Evolutionary conservation across 2,329 filamentous ascomycete species (phyloP), one percentile per base, ranked within the genome.

Genomic region (Epichloe typhina): DNA sequence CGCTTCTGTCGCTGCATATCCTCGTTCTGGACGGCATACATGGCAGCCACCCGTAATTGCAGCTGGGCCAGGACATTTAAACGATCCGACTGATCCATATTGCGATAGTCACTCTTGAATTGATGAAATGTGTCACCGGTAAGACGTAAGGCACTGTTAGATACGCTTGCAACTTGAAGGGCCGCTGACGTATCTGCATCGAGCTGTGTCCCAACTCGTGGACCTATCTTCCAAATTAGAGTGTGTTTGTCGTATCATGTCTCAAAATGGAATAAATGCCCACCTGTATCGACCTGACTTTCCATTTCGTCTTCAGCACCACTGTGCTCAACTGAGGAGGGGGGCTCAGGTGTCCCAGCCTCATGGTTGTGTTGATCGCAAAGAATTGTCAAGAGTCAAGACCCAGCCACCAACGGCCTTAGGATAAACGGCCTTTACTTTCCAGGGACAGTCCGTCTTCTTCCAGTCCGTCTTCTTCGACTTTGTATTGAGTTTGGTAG

Each of bases 391-490:
- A 72, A 54, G n/a, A 71, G 69, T 72, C 55, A 72, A 54, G n/a
- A 71, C 65, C 69, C 69, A 72, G 38, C 68, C 69, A 4, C 69
- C 68, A 51, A 69, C 62, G 11, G 65, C 63, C 59, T 71, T 72
- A 8, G 69, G 66, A 48, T 71, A 63, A 7, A 72, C 69, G 1
- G 69, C 69, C 53, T 72, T 72, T 33, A 69, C 69, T 53, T 70
- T 70, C 69, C 69, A 72, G 4, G 69, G 69, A 23, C 69, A 72
- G 46, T 69, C 66, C 0, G 69, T 72, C 61, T 72, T 72, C 57
- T 72, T 72, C 7, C 69, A 72, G 46, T 69, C 66, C 0, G 69
- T 72, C 61, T 72, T 72, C 57, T 72, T 72, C 7, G 69, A 72
- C 23, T 67, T 66, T 6, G 69, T 69, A 58, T 72, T 72, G 55